Percentiles rank a stretch among this genome's conserved stretches.
phyloP scores from a whole-genome alignment of 768 basidiomycete species.

The Mycena metata region DNA sequence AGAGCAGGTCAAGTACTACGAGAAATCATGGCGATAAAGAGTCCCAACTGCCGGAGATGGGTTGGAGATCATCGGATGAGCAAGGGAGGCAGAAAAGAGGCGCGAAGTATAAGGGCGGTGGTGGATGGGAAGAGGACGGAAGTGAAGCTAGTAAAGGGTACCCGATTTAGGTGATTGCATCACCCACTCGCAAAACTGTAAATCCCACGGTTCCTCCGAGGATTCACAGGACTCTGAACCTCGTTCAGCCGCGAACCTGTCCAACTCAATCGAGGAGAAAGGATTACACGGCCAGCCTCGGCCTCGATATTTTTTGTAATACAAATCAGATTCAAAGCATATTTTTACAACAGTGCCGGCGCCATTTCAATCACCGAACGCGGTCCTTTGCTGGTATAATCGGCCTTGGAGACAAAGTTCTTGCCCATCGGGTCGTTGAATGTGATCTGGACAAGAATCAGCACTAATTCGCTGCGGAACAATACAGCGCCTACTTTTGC shows the following conservation, averaged over 20 bases:
- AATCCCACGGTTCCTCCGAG: too few relatives aligned
- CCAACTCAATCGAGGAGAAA: too few relatives aligned
- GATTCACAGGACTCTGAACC: too few relatives aligned
- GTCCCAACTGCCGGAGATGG: too few relatives aligned
- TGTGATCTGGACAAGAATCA: conserved; percentile 64
- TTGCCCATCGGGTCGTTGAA: conserved; percentile 78
- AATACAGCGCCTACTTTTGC: conserved; percentile 71
- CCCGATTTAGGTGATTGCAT: neutral
- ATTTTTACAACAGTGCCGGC: conserved; percentile 71
- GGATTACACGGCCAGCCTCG: too few relatives aligned
- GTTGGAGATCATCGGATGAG: neutral
- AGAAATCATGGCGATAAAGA: neutral
- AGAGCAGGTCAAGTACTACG: neutral
- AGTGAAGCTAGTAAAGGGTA: neutral
- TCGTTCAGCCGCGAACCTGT: too few relatives aligned
- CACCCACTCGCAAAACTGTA: too few relatives aligned
- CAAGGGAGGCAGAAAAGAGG: neutral
- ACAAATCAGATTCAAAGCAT: too few relatives aligned
- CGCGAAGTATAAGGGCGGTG: neutral
- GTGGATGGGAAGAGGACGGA: neutral
- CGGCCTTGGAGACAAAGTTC: conserved; percentile 84
- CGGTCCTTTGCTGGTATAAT: conserved; percentile 81
- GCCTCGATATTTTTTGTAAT: too few relatives aligned
- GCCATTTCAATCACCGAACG: conserved; percentile 83
- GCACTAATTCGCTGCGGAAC: neutral